These are phyloP conservation scores for Geotrichum klebahnii DNA, from an alignment of 1,139 yeast species.

Conservation along the genomic window DNA sequence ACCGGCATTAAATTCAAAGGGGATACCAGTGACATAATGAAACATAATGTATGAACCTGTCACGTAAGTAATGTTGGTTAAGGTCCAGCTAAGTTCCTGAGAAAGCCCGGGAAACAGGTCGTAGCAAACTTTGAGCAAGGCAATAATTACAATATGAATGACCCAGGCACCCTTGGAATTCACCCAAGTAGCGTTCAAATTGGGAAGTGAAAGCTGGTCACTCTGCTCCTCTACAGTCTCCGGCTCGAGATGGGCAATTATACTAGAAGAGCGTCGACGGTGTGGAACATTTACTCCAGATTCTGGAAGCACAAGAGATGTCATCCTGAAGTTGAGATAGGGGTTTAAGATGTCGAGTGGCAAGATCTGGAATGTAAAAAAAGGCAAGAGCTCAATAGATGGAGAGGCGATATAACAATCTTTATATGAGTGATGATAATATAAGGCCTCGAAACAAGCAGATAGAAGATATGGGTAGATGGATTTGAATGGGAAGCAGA, in stretches of 20 bases:
- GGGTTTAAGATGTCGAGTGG: background rate
- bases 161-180: slow-evolving; percentile 92
- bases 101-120: slow-evolving; percentile 73
- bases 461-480: too few species aligned
- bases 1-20: slow-evolving; percentile 93
- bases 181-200: slow-evolving; percentile 94
- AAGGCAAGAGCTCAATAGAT: too few species aligned
- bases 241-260: slow-evolving; percentile 80
- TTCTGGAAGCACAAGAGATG: too few species aligned
- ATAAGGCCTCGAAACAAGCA: background rate
- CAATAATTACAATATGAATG: slow-evolving; percentile 78
- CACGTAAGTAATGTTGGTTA: slow-evolving; percentile 84
- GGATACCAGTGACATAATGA: slow-evolving; percentile 93
- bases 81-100: slow-evolving; percentile 87
- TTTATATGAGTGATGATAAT: background rate
- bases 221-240: slow-evolving; percentile 88
- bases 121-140: slow-evolving; percentile 66
- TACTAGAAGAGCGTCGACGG: slow-evolving; percentile 56
- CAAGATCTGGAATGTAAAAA: background rate
- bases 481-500: too few species aligned
- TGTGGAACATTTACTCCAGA: background rate
- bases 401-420: background rate
- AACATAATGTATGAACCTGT: slow-evolving; percentile 93
- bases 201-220: slow-evolving; percentile 85
- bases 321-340: background rate